Percentiles rank a stretch among this genome's conserved stretches.
These are phyloP conservation scores for Triangularia setosa DNA, from an alignment of 2,329 filamentous ascomycete species.

Conservation along the genomic window DNA sequence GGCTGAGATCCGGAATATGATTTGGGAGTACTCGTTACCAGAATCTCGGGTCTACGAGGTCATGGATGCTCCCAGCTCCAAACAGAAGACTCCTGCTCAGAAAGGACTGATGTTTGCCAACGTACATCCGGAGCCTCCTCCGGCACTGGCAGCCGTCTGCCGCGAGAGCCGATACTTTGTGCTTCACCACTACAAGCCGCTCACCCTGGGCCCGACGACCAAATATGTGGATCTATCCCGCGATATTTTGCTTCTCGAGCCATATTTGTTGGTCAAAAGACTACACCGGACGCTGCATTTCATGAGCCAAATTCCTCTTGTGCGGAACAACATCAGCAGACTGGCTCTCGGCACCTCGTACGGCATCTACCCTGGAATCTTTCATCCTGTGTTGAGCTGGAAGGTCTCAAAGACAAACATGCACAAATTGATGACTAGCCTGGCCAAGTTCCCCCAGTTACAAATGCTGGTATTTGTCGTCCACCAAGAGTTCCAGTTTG, in stretches of 20 bases:
- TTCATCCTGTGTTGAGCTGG: constrained; percentile 44
- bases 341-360: constrained; percentile 46
- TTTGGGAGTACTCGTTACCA: constrained; percentile 44
- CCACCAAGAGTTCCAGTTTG: constrained; percentile 47
- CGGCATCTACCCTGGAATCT: constrained; percentile 42
- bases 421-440: constrained; percentile 38
- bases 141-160: constrained; percentile 41
- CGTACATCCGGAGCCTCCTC: constrained; percentile 42
- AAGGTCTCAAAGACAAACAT: constrained; percentile 43
- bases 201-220: constrained; percentile 42
- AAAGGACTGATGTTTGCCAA: constrained; percentile 46
- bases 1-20: constrained; percentile 42
- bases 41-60: constrained; percentile 45
- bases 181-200: constrained; percentile 40
- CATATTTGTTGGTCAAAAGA: constrained; percentile 45
- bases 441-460: constrained; percentile 40
- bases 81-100: constrained; percentile 37
- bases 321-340: constrained; percentile 38
- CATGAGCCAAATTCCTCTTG: constrained; percentile 42
- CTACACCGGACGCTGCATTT: constrained; percentile 44
- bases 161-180: constrained; percentile 42
- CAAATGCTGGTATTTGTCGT: constrained; percentile 43
- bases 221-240: constrained; percentile 44
- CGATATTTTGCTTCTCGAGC: constrained; percentile 45
- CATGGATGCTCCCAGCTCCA: constrained; percentile 42